Percentiles rank a stretch among this genome's conserved stretches.
phyloP scores from a whole-genome alignment of 83 land plant genomes.

The Picea abies region DNA sequence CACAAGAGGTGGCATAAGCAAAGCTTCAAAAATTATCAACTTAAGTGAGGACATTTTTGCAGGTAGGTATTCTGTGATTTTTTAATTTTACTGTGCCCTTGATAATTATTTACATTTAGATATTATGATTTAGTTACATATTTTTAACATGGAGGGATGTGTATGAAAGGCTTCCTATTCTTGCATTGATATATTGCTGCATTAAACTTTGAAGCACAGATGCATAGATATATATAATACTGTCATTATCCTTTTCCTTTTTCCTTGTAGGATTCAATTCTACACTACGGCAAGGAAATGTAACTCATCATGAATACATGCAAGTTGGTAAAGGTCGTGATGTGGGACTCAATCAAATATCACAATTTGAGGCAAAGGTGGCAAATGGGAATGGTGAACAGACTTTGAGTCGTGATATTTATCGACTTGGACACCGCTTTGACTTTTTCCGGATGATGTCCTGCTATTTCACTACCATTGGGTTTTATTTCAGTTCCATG shows the following conservation, averaged over 20 bases:
- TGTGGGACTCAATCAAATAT: slow-evolving; percentile 86
- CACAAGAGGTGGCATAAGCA: slow-evolving; percentile 85
- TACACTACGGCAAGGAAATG: slow-evolving; percentile 71
- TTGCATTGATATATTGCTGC: not conserved
- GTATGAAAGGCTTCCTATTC: no score
- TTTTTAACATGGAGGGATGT: not conserved
- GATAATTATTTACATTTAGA: not conserved
- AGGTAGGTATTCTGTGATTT: slow-evolving; percentile 35
- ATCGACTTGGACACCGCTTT: slow-evolving; percentile 82
- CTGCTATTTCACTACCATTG: slow-evolving; percentile 84
- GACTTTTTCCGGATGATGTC: slow-evolving; percentile 85
- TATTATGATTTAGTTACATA: not conserved
- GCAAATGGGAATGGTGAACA: slow-evolving; percentile 88
- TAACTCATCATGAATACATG: slow-evolving; percentile 78
- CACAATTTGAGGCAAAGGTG: slow-evolving; percentile 81
- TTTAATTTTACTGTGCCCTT: not conserved
- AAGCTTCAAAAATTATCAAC: slow-evolving; percentile 74
- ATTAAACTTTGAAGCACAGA: not conserved
- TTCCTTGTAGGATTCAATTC: slow-evolving; percentile 63
- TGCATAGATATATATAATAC: not conserved
- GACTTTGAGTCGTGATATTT: slow-evolving; percentile 75
- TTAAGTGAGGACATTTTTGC: slow-evolving; percentile 78
- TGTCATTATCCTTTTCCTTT: slow-evolving; percentile 9
- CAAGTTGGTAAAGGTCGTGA: slow-evolving; percentile 90
- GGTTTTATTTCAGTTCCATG: slow-evolving; percentile 82